Percentiles rank a stretch among this genome's conserved stretches.
Conservation (phyloP, 139 green algal species). For the Pedinophyceae sp. region DNA sequence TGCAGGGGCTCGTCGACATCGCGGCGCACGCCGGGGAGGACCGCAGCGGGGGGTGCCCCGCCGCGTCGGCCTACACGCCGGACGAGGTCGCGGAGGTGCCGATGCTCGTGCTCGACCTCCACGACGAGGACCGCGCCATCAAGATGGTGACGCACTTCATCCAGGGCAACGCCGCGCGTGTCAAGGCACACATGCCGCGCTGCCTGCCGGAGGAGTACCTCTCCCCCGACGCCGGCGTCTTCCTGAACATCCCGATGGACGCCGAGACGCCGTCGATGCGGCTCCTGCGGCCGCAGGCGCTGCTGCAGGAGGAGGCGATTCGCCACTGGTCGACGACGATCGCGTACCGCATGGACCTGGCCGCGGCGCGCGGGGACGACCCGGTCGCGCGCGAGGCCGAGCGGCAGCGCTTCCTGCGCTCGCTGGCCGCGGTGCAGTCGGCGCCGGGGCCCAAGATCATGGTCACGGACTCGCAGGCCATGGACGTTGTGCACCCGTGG, state of each 20-base stretch:
- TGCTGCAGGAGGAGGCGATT: constrained; percentile 42
- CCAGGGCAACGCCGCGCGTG: too few species aligned
- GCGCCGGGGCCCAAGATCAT: constrained; percentile 31
- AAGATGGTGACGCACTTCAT: too few species aligned
- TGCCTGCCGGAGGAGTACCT: constrained; percentile 23
- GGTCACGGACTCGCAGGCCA: constrained; percentile 40
- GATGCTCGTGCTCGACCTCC: too few species aligned
- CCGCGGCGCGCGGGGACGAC: constrained; percentile 21
- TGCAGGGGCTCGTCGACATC: too few species aligned
- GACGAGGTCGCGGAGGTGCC: too few species aligned
- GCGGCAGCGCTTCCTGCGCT: constrained; percentile 24
- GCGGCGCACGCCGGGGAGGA: too few species aligned
- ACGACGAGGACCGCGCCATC: too few species aligned
- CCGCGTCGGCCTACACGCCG: too few species aligned
- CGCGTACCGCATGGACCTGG: constrained; percentile 37
- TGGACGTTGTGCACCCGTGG: constrained; percentile 50
- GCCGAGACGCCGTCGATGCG: constrained; percentile 39
- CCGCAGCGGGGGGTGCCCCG: too few species aligned
- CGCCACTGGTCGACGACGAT: constrained; percentile 30
- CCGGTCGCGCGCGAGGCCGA: constrained; percentile 16
- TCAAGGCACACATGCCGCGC: neutral
- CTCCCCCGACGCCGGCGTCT: constrained; percentile 18
- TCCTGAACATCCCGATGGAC: constrained; percentile 53
- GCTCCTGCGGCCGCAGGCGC: constrained; percentile 33
- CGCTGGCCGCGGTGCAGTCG: constrained; percentile 20